These are phyloP conservation scores for Pestalotiopsis sp. DNA, from an alignment of 2,329 filamentous ascomycete species.

Conservation along the genomic window DNA sequence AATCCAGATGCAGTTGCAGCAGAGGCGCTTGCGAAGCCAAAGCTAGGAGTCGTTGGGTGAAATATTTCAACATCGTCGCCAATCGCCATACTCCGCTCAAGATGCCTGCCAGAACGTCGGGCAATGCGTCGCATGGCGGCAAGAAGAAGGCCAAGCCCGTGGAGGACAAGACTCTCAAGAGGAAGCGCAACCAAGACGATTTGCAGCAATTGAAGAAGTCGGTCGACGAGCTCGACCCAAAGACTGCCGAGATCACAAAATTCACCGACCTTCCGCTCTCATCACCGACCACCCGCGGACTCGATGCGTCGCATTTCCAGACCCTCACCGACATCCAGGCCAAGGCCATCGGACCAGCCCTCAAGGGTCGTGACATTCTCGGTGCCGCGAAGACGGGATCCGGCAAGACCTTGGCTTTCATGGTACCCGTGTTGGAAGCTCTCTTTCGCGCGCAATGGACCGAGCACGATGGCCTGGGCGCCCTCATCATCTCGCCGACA, in stretches of 20 bases:
- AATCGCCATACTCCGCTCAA: background rate
- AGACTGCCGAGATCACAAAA: conserved; percentile 59
- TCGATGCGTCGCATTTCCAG: conserved; percentile 87
- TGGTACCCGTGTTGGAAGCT: conserved; percentile 90
- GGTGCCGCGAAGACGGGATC: conserved; percentile 95
- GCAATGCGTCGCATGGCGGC: background rate
- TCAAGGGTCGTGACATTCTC: conserved; percentile 86
- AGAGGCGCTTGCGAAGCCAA: background rate
- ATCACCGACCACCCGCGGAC: conserved; percentile 74
- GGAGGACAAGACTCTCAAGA: conserved; percentile 39
- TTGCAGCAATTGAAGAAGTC: conserved; percentile 40
- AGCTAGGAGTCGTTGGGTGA: background rate
- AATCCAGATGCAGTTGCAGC: background rate
- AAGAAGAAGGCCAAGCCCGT: conserved; percentile 30
- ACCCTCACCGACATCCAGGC: conserved; percentile 90
- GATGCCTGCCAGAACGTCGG: conserved; percentile 11
- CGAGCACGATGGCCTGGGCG: conserved; percentile 87
- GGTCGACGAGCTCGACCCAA: conserved; percentile 55
- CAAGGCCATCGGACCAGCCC: conserved; percentile 82
- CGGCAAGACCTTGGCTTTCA: conserved; percentile 92
- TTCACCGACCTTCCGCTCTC: conserved; percentile 90
- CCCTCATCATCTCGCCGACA: conserved; percentile 90
- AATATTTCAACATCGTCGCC: background rate
- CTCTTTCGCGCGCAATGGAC: conserved; percentile 89
- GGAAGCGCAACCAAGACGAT: conserved; percentile 44